Base-by-base conservation (phyloP, 2,329 filamentous ascomycete species). In the Nemania sp. region DNA sequence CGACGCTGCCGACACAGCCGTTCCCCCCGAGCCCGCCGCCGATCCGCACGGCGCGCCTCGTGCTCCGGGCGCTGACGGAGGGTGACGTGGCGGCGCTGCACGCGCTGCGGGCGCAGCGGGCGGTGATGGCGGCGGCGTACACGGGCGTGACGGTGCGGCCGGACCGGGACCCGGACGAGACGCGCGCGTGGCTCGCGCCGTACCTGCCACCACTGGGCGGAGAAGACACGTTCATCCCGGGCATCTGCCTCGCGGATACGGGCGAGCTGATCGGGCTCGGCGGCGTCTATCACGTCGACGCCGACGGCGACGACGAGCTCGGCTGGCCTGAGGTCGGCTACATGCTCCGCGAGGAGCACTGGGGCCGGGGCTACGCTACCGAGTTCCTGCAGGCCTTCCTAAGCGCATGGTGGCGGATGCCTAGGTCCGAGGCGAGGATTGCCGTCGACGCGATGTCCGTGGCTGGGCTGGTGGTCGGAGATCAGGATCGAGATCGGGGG, bases 191-290 rank as follows among this genome's bases (percentile, higher is more conserved):
- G 34, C 39, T 71, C 11, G 49, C 53, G 48, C 59, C 59, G 29
- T 61, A 57, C 54, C 54, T 61, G 18, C 29, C n/a, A n/a, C n/a
- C n/a, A n/a, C n/a, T n/a, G n/a, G n/a, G n/a, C n/a, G n/a, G n/a
- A n/a, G 46, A 49, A 2, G 53, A 40, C 12, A 68, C 69, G 37
- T 58, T 66, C 17, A 51, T 53, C 43, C 54, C 57, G 40, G 61
- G 59, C 48, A 70, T 65, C 1, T 73, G 69, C 50, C 67, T 72
- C 6, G 61, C 62, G 2, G 57, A 65, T 0, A 71, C 67, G 2
- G 71, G 69, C 10, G 69, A 71, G 59, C 48, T 71, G 9, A 66
- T 73, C n/a, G 71, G 71, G 20, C 68, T 72, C 50, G 71, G 67
- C 7, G 71, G 71, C 11, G 63, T 72, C 35, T 61, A 39, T 12